Percentiles rank a stretch among this genome's conserved stretches.
These are phyloP conservation scores for Artomyces pyxidatus DNA, from an alignment of 768 basidiomycete genomes.

Conservation along the genomic window DNA sequence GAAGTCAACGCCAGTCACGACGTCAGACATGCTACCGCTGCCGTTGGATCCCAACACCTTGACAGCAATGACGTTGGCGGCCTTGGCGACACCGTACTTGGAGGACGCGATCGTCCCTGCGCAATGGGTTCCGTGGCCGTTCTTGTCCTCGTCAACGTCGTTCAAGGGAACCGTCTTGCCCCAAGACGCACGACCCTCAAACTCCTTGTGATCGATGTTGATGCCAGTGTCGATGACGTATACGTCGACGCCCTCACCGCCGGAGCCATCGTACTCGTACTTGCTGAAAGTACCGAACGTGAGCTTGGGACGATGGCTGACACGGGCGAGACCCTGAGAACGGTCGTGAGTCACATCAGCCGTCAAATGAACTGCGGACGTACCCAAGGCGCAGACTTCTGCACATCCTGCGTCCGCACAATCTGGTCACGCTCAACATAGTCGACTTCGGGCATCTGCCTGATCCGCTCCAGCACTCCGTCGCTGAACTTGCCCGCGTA, in stretches of 20 bases:
- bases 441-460: slow-evolving; percentile 81
- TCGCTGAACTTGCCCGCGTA: slow-evolving; percentile 78
- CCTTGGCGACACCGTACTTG: slow-evolving; percentile 95
- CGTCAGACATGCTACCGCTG: slow-evolving; percentile 91
- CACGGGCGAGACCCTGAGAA: slow-evolving; percentile 83
- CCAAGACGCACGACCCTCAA: slow-evolving; percentile 87
- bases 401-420: slow-evolving; percentile 65
- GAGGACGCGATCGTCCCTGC: slow-evolving; percentile 93
- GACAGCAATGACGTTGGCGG: slow-evolving; percentile 81
- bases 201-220: slow-evolving; percentile 77
- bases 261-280: slow-evolving; percentile 62
- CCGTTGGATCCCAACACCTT: slow-evolving; percentile 95
- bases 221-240: slow-evolving; percentile 88
- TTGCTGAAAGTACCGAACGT: slow-evolving; percentile 74
- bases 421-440: slow-evolving; percentile 93
- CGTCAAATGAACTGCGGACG: not conserved
- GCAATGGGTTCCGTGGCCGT: slow-evolving; percentile 94
- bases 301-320: slow-evolving; percentile 79
- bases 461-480: slow-evolving; percentile 63
- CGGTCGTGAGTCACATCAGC: slow-evolving; percentile 9
- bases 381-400: slow-evolving; percentile 84
- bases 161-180: slow-evolving; percentile 84
- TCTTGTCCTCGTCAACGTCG: slow-evolving; percentile 84
- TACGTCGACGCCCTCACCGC: slow-evolving; percentile 93
- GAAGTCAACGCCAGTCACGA: slow-evolving; percentile 81